Evolutionary conservation across 2,329 filamentous ascomycete species (phyloP).

Genomic region (Elsinoe arachidis): DNA sequence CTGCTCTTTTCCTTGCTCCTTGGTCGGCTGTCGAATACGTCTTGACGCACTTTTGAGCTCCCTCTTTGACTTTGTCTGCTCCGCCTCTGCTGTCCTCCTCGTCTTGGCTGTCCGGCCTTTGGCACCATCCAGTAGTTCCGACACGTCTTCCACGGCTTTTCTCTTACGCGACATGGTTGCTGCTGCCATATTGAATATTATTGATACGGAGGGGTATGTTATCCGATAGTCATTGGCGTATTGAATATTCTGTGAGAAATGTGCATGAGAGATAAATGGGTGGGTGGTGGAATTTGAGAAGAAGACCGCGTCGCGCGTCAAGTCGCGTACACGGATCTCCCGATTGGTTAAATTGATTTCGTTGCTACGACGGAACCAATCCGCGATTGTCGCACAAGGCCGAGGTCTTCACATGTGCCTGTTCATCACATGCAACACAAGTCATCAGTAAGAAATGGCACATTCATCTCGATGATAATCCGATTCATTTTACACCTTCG

Average conservation of each 20-base stretch:
- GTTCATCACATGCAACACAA: background rate
- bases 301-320: slow-evolving; percentile 10
- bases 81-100: background rate
- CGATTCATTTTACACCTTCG: background rate
- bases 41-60: background rate
- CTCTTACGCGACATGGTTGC: slow-evolving; percentile 4
- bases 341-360: slow-evolving; percentile 12
- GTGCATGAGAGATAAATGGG: background rate
- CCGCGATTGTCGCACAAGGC: background rate
- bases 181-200: slow-evolving; percentile 7
- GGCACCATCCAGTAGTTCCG: background rate
- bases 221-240: background rate
- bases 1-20: background rate
- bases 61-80: background rate
- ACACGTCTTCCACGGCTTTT: slow-evolving; percentile 3
- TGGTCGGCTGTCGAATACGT: background rate
- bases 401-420: background rate
- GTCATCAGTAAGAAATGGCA: background rate
- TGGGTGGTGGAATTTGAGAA: background rate
- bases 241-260: background rate
- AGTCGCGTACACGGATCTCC: slow-evolving; percentile 9
- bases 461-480: background rate
- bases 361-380: slow-evolving; percentile 8
- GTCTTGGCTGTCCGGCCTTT: background rate
- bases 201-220: slow-evolving; percentile 2